These are phyloP conservation scores for Clausena lansium DNA, from an alignment of 345 rosid species.

Conservation along the genomic window DNA sequence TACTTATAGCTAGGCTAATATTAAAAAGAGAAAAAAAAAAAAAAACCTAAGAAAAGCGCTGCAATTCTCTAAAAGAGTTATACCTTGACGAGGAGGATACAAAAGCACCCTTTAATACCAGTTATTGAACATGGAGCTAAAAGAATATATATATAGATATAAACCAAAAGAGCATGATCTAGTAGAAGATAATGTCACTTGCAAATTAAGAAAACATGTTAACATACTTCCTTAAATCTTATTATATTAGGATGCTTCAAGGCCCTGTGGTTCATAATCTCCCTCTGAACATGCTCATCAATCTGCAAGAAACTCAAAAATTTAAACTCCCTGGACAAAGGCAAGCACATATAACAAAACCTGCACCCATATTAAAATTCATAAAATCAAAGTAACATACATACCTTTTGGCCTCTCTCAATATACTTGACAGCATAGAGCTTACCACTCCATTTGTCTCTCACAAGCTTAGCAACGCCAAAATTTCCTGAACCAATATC, in stretches of 20 bases:
- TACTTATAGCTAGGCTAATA: background rate
- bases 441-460: slow-evolving; percentile 56
- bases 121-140: background rate
- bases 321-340: background rate
- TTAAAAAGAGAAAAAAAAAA: background rate
- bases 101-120: background rate
- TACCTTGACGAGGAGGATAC: background rate
- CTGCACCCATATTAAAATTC: too few relatives aligned
- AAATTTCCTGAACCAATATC: slow-evolving; percentile 93
- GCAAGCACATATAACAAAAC: background rate
- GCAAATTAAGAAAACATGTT: background rate
- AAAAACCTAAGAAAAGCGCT: background rate
- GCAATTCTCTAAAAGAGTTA: background rate
- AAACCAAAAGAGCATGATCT: too few relatives aligned
- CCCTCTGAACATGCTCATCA: slow-evolving; percentile 93
- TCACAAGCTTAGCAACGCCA: slow-evolving; percentile 82
- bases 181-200: background rate
- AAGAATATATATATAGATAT: too few relatives aligned
- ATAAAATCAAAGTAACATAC: too few relatives aligned
- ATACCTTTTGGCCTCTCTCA: slow-evolving; percentile 80
- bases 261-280: slow-evolving; percentile 92
- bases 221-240: slow-evolving; percentile 73
- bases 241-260: slow-evolving; percentile 86
- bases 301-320: slow-evolving; percentile 42
- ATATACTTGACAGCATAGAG: slow-evolving; percentile 78